Conservation (phyloP, 164 flowering plant genomes). For the Euptelea pleiosperma region DNA sequence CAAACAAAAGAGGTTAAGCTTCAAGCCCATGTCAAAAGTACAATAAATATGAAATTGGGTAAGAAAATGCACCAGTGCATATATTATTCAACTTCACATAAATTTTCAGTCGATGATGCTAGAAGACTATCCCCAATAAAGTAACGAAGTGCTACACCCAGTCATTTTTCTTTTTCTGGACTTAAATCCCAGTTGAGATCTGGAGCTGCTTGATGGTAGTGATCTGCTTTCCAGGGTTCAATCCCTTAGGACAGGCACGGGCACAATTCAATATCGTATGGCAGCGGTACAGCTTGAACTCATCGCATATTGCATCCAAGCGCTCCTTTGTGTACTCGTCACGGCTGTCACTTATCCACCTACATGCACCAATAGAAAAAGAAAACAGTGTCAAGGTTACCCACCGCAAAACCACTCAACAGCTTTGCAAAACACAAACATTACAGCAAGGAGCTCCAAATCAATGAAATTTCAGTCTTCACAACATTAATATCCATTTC, state of each 20-base stretch:
- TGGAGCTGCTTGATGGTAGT: constrained; percentile 67
- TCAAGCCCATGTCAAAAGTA: constrained; percentile 8
- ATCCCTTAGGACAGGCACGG: constrained; percentile 95
- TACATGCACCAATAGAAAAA: constrained; percentile 26
- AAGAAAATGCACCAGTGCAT: constrained; percentile 18
- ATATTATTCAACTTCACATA: constrained; percentile 18
- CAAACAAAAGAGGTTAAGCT: constrained; percentile 4
- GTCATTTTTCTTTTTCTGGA: neutral
- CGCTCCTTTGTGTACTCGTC: constrained; percentile 81
- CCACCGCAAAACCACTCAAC: neutral
- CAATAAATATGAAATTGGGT: constrained; percentile 3
- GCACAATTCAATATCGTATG: constrained; percentile 98
- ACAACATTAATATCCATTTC: no score
- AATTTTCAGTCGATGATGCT: neutral
- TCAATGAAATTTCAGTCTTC: neutral
- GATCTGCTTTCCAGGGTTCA: constrained; percentile 95
- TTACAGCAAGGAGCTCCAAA: neutral
- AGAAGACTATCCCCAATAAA: constrained; percentile 11
- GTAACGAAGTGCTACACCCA: constrained; percentile 14
- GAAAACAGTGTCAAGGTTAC: neutral
- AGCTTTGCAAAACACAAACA: neutral
- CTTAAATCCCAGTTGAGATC: constrained; percentile 18
- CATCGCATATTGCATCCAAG: constrained; percentile 71
- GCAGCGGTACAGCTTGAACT: constrained; percentile 94
- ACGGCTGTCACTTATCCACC: constrained; percentile 97